These are phyloP conservation scores for Paramecium sexaurelia DNA, from an alignment of 73 alveolate species.

Conservation along the genomic window DNA sequence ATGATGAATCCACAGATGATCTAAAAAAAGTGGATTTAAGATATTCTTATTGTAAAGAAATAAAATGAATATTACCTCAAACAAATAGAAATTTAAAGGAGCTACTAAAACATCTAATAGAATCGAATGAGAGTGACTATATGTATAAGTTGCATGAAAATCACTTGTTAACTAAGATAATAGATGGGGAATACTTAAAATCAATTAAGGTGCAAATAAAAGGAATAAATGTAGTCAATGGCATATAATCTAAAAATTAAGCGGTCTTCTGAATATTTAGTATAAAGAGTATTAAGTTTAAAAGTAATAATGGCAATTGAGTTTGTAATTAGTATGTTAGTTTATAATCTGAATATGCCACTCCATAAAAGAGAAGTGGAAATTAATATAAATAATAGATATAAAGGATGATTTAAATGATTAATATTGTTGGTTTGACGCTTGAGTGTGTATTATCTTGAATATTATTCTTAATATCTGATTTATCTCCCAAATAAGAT, in stretches of 20 bases:
- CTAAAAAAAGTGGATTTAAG: background rate
- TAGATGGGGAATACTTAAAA: background rate
- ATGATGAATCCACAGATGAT: background rate
- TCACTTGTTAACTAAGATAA: background rate
- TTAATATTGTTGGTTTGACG: background rate
- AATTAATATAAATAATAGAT: background rate
- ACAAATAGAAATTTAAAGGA: background rate
- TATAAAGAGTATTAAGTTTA: background rate
- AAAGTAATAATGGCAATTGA: background rate
- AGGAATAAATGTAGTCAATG: background rate
- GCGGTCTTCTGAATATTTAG: background rate
- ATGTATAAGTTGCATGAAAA: background rate
- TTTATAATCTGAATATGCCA: background rate
- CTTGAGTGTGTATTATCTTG: background rate
- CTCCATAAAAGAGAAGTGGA: background rate
- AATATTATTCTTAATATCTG: background rate
- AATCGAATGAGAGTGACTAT: background rate
- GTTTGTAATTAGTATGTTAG: background rate
- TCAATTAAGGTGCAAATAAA: background rate
- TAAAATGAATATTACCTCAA: background rate
- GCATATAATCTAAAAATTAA: background rate
- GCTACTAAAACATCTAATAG: background rate
- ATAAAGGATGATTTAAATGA: background rate
- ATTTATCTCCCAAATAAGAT: background rate
- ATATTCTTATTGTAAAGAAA: background rate